phyloP scores from a whole-genome alignment of 331 rosid genomes.

The Quercus tomentella region DNA sequence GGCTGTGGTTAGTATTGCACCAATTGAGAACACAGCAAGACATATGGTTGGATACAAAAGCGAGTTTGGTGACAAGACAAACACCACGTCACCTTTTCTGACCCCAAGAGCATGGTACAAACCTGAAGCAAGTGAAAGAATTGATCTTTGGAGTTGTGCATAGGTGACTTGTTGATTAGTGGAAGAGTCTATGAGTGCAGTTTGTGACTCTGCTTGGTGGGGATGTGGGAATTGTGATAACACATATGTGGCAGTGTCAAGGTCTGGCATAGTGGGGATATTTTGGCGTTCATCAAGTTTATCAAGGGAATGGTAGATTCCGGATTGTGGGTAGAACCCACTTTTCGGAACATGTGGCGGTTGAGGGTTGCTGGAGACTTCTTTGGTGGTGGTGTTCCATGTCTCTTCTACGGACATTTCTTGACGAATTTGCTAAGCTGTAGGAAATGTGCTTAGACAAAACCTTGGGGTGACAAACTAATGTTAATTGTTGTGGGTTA shows the following conservation, averaged over 20 bases:
- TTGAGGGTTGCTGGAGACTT: constrained; percentile 5
- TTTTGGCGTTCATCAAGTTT: constrained; percentile 27
- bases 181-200: constrained; percentile 59
- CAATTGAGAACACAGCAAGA: constrained; percentile 65
- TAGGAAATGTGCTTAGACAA: not conserved
- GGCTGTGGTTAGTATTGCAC: constrained; percentile 73
- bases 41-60: constrained; percentile 60
- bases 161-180: constrained; percentile 47
- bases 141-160: constrained; percentile 50
- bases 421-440: not conserved
- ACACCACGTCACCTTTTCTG: constrained; percentile 71
- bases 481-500: too few species aligned
- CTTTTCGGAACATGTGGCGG: constrained; percentile 5
- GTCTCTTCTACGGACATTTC: constrained; percentile 50
- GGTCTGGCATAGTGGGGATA: constrained; percentile 45
- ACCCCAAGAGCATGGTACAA: constrained; percentile 62
- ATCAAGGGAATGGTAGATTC: constrained; percentile 52
- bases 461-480: not conserved
- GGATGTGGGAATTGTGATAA: constrained; percentile 64
- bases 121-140: constrained; percentile 60
- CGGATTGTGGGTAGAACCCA: constrained; percentile 51
- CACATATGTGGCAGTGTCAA: constrained; percentile 55
- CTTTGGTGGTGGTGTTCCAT: constrained; percentile 30
- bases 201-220: constrained; percentile 43
- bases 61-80: constrained; percentile 68